These are phyloP conservation scores for Neurospora sublineolata DNA, from an alignment of 495 filamentous ascomycete species.

Conservation along the genomic window DNA sequence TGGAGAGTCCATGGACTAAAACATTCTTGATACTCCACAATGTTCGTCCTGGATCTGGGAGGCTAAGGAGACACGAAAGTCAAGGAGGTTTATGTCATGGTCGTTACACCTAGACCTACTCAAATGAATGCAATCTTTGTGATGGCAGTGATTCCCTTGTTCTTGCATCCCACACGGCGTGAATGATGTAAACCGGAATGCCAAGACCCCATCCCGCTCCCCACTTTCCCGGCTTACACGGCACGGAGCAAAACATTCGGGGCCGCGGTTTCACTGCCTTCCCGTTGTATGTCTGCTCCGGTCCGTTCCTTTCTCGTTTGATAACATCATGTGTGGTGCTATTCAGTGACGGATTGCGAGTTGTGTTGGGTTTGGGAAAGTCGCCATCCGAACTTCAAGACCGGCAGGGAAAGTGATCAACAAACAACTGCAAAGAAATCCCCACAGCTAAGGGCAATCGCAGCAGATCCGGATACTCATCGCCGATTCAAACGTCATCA, in stretches of 20 bases:
- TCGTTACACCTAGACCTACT: background rate
- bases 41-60: background rate
- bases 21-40: background rate
- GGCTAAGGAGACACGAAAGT: background rate
- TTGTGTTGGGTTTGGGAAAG: background rate
- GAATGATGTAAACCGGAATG: background rate
- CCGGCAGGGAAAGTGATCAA: background rate
- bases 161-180: background rate
- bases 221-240: background rate
- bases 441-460: background rate
- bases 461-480: background rate
- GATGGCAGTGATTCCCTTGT: background rate
- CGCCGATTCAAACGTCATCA: background rate
- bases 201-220: background rate
- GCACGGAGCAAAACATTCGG: background rate
- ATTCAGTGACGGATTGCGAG: background rate
- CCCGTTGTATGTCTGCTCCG: background rate
- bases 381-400: background rate
- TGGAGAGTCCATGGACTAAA: conserved; percentile 11
- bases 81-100: background rate
- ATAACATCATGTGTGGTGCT: background rate
- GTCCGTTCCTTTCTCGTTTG: background rate
- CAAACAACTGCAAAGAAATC: background rate
- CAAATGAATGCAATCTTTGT: background rate
- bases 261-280: background rate